Base-by-base conservation (phyloP, 2,329 filamentous ascomycete genomes). In the Nannizziopsis arthrosporioides region DNA sequence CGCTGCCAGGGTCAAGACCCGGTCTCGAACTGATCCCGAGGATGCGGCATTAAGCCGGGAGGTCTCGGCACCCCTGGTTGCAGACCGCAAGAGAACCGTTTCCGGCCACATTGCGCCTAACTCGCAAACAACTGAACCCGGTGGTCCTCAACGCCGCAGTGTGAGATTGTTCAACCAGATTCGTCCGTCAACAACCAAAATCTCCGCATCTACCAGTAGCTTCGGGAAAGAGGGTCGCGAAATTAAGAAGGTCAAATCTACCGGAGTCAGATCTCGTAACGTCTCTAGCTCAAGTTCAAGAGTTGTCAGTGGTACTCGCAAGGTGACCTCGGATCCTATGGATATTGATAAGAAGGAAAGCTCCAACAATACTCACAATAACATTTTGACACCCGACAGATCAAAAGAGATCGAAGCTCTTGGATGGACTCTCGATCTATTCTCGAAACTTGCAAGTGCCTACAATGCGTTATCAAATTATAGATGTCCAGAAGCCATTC, bases 281-380 rank as follows among this genome's bases (percentile, higher is more conserved):
- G 71, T 82, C 11, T 80, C 80, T 51, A 71, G 77, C 12, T 79
- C 84, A 2, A 86, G 77, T 47, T 85, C 87, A 14, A 79, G 89
- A 57, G 85, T 90, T 48, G 86, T 94, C 39, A 94, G 88, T 63
- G 89, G 88, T 17, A 94, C 92, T 62, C 78, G 89, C 50, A 95
- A 92, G 63, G 81, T 81, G 2, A 76, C 84, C n/a, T 54, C 55
- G 44, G 79, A 83, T 51, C 71, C 72, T 35, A 77, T 81, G 69
- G 84, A 90, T 48, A 65, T 81, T 31, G 83, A 92, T 52, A 71
- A 76, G 15, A 83, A 78, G 56, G 84, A 88, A 55, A 56, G 63
- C 43, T 57, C 65, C 19, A 53, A 51, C 52, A 56, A 55, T 52
- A 52, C 57, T 32, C 39, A 62, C 15, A 53, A 63, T 47, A 56